phyloP scores from a whole-genome alignment of 345 rosid species.

The Lepidium africanum region DNA sequence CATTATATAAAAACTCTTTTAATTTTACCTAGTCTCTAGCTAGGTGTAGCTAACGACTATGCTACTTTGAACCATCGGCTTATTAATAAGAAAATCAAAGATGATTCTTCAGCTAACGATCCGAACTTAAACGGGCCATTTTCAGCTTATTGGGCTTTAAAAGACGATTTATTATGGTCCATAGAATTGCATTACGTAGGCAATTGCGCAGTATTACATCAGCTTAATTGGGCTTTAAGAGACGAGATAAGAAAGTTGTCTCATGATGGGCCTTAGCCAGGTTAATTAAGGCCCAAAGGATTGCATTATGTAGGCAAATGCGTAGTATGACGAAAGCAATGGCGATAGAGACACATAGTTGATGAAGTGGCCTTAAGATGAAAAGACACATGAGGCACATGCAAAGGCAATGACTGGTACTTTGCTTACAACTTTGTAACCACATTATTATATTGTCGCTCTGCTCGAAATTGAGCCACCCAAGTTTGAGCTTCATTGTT shows the following conservation, averaged over 20 bases:
- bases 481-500: slow-evolving; percentile 11
- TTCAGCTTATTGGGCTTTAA: no score
- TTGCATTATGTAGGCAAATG: neutral
- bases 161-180: no score
- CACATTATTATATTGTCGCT: neutral
- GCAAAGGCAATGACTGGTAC: slow-evolving; percentile 16
- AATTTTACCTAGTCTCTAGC: no score
- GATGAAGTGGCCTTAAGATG: neutral
- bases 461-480: slow-evolving; percentile 17
- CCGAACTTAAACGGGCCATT: no score
- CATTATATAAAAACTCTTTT: no score
- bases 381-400: slow-evolving; percentile 20
- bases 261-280: neutral
- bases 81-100: no score
- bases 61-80: no score
- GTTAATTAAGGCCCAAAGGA: neutral
- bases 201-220: no score
- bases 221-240: neutral
- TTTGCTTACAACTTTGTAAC: neutral
- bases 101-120: no score
- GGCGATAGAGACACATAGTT: slow-evolving; percentile 8
- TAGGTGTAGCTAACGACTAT: no score
- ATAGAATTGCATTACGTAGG: no score
- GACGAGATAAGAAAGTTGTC: neutral
- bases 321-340: neutral